Base-by-base conservation (phyloP, 2,329 filamentous ascomycete species). In the Calonectria fujianensis region DNA sequence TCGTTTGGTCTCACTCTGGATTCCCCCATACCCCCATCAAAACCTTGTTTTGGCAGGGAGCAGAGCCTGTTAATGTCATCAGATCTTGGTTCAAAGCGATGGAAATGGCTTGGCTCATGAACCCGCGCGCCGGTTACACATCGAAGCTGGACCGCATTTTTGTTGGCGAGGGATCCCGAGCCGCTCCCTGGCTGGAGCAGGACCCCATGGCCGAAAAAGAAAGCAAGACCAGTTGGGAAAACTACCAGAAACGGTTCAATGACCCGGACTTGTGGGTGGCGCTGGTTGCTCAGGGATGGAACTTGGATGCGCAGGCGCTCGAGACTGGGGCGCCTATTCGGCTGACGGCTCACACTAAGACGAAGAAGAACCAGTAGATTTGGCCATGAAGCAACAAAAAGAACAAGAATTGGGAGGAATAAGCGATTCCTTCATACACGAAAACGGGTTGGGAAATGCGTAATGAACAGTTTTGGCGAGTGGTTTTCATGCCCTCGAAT, bases 51-150 rank as follows among this genome's bases (percentile, higher is more conserved):
- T 84, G 82, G 79, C 76, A 82, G 10, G 80, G 79, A 0, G 80
- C 82, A 1, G 73, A 77, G 24, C 79, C 84, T 0, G 61, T 75
- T 2, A 81, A 86, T 39, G 82, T 81, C 16, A 78, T 86, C 2
- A 75, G 79, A 24, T 84, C 84, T 0, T 87, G 85, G 86, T 85
- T 85, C 45, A 78, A 78, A 72, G 84, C 84, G 24, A 80, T 86
- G 81, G 82, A 86, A 54, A 81, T 83, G 20, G 84, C 84, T 2
- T 85, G 84, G 83, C 69, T 79, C 2, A 82, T 83, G 80, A 73
- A 79, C 1, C 74, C 79, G 48, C 72, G 74, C 6, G 69, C 51
- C 54, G 78, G 69, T 11, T 83, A 79, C 69, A 80, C 76, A 7
- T 74, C 70, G 27, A 75, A 76, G 64, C 66, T 79, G 32, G 76